Percentiles rank a stretch among this genome's conserved stretches.
These are phyloP conservation scores for Rhizopus stolonifer DNA, from an alignment of 371 early-diverging fungal species.

Conservation along the genomic window DNA sequence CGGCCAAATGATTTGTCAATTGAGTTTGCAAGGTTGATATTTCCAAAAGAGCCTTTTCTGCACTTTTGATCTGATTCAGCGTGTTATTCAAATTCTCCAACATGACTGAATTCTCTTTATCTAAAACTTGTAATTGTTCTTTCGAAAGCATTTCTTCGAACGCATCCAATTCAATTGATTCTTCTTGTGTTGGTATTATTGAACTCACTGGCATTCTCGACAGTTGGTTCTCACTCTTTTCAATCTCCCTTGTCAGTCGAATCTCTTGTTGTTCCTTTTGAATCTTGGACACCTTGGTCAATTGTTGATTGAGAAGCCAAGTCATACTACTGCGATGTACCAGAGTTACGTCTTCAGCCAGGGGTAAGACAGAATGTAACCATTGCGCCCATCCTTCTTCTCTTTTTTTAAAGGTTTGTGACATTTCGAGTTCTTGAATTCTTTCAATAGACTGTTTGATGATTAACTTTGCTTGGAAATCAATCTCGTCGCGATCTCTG, in stretches of 20 bases:
- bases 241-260: constrained; percentile 48
- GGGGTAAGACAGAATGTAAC: constrained; percentile 14
- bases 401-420: constrained; percentile 33
- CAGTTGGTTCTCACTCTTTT: constrained; percentile 52
- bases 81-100: constrained; percentile 61
- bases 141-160: constrained; percentile 39
- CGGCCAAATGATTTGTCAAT: constrained; percentile 62
- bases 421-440: constrained; percentile 50
- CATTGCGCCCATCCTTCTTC: constrained; percentile 23
- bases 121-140: constrained; percentile 60
- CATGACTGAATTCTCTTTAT: constrained; percentile 62
- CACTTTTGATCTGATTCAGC: constrained; percentile 60
- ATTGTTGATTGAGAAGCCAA: constrained; percentile 54
- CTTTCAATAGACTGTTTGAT: constrained; percentile 55
- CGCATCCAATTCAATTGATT: not conserved
- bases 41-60: constrained; percentile 67
- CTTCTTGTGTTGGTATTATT: not conserved
- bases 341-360: constrained; percentile 37
- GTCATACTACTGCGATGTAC: constrained; percentile 53
- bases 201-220: constrained; percentile 18
- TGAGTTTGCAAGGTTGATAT: constrained; percentile 68
- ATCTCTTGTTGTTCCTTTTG: constrained; percentile 59
- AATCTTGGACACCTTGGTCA: constrained; percentile 50
- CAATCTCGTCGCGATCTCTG: constrained; percentile 58
- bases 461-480: constrained; percentile 57